phyloP scores from a whole-genome alignment of 345 rosid species.

The Euphorbia pulcherrima region DNA sequence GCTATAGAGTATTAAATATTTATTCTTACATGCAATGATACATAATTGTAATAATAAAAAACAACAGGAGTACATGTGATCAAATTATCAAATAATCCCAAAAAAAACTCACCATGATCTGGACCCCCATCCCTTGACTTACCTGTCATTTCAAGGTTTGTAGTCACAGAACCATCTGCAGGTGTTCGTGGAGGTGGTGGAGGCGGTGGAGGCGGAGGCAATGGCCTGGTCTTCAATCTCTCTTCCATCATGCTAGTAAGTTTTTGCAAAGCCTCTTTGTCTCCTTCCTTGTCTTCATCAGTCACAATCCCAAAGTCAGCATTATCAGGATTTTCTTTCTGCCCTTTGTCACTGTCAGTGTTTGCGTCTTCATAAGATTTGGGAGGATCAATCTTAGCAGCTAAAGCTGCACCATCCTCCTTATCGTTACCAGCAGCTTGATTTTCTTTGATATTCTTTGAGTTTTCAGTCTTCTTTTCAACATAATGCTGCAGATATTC shows the following conservation, averaged over 20 bases:
- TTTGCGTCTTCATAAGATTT: conserved; percentile 41
- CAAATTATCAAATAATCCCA: background rate
- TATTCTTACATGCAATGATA: background rate
- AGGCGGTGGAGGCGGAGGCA: conserved; percentile 99
- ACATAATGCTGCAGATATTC: conserved; percentile 78
- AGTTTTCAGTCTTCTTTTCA: conserved; percentile 65
- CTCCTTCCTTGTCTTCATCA: conserved; percentile 79
- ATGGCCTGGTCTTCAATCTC: conserved; percentile 74
- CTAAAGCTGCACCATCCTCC: conserved; percentile 38
- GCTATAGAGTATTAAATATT: background rate
- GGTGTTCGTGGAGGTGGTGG: conserved; percentile 68
- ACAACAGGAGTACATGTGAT: background rate
- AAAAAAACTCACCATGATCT: conserved; percentile 49
- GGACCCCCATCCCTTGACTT: conserved; percentile 67
- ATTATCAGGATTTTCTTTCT: conserved; percentile 52
- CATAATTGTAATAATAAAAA: background rate
- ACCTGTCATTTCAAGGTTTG: conserved; percentile 45
- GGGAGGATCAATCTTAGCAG: conserved; percentile 42
- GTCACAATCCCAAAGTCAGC: conserved; percentile 70
- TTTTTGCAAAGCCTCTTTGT: conserved; percentile 64
- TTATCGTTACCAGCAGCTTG: conserved; percentile 41
- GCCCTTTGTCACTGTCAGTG: conserved; percentile 45
- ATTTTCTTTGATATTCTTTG: conserved; percentile 56
- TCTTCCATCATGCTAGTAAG: conserved; percentile 68
- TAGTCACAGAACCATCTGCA: conserved; percentile 45